Base-by-base conservation (phyloP, 2,329 filamentous ascomycete genomes). In the Fusarium sp. region DNA sequence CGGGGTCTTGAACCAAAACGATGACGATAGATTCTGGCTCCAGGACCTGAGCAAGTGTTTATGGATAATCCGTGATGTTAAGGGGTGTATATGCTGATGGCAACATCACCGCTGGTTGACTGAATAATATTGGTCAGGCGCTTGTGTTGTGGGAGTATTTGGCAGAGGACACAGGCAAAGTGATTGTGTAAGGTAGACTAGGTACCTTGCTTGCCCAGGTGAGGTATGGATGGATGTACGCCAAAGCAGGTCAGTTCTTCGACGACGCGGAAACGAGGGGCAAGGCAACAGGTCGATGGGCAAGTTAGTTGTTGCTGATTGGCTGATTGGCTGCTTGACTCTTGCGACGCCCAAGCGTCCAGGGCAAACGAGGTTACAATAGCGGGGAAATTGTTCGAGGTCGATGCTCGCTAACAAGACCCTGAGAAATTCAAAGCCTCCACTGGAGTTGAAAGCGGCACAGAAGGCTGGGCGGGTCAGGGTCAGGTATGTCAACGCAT, bases 241-340 rank as follows among this genome's bases (percentile, higher is more conserved):
- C 62, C 69, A 71, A 59, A 53, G 42, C 38, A 68, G 38, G 63
- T 42, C 47, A 57, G 48, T 42, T 56, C 69, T 45, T 63, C 50
- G 35, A 39, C 39, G 39, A 72, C 35, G 51, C 51, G 63, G 63
- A 63, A 77, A 77, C 68, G 76, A 78, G 76, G 76, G 76, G 76
- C 76, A 75, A 67, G 71, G 63, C 51, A 66, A 55, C 68, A 63
- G 65, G 65, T 38, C 11, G 68, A 72, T 61, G 24, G 50, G 38
- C 57, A 36, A 22, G 70, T 42, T 53, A 42, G 38, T 50, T 61
- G 44, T 32, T 69, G 59, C n/a, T 75, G 57, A 66, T 68, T 66
- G 59, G 59, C n/a, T 75, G 57, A 66, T 68, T 66, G 59, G 72
- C 48, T 66, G 32, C 10, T 32, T 47, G 32, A 61, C 48, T 9